Base-by-base conservation (phyloP, 352 stramenopile genomes). In the Phytophthora pinifolia region DNA sequence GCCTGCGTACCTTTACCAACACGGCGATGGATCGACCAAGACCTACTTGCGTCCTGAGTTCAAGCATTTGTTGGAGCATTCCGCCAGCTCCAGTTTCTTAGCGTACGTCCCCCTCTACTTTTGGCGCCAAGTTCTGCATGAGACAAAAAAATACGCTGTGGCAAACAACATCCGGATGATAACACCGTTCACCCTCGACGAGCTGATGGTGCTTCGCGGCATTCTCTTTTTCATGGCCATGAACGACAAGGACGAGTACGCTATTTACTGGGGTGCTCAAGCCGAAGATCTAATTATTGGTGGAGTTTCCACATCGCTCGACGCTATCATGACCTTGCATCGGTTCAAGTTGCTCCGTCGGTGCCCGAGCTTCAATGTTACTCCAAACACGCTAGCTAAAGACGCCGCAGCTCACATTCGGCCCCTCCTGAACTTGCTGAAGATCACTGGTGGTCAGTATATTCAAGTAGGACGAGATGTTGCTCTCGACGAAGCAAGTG, bases 161-260 rank as follows among this genome's bases (percentile, higher is more conserved):
- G 20, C 20, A 5, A 45, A 45, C 9, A 18, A 1, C 18, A 32
- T 45, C n/a, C 38, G 18, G 6, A 2, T 14, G 38, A 32, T 25
- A 12, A 45, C 18, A 9, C 20, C 38, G 12, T 32, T 33, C 20
- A 33, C 38, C 3, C 14, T 45, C 8, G 6, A 9, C 4, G 12
- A n/a, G n/a, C n/a, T 45, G 38, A 45, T 45, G 38, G 9, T 17
- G 12, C 32, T 45, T 45, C 18, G 32, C 1, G 17, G 38, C 38
- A 45, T 45, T 17, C n/a, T 45, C 3, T 45, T 31, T 18, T 45
- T 45, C 15, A 45, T 45, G 38, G 6, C 38, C 1, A 12, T 45
- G 18, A 33, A 45, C 32, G 38, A 17, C 3, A 45, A 45, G 20
- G 18, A 18, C 2, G 22, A 45, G 20, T 45, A 45, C 12, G 9